phyloP scores from a whole-genome alignment of 1,284 basidiomycete genomes.

The Coniferiporia weirii region DNA sequence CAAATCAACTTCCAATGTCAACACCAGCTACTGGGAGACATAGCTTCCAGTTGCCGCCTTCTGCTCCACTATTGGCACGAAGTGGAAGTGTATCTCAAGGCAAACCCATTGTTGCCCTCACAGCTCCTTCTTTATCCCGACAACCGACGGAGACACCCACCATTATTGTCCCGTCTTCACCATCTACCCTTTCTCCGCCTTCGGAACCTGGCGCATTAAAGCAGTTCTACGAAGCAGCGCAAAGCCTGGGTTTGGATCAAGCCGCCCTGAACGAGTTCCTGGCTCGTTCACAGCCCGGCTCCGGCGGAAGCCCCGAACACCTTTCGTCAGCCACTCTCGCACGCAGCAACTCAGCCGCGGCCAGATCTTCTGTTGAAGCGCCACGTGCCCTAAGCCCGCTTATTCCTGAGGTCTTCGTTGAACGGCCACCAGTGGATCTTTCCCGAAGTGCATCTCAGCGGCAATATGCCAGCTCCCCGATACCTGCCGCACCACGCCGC shows the following conservation, averaged over 20 bases:
- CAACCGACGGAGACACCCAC: slow-evolving; percentile 10
- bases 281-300: slow-evolving; percentile 24
- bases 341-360: not conserved
- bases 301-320: not conserved
- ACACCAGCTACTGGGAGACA: slow-evolving; percentile 5
- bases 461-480: slow-evolving; percentile 9
- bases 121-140: slow-evolving; percentile 12
- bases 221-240: slow-evolving; percentile 71
- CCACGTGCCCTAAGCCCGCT: slow-evolving; percentile 7
- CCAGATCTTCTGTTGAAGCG: not conserved
- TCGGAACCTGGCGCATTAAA: slow-evolving; percentile 45
- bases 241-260: slow-evolving; percentile 67
- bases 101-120: not conserved
- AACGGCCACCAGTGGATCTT: slow-evolving; percentile 10
- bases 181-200: slow-evolving; percentile 5
- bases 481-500: slow-evolving; percentile 34
- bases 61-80: slow-evolving; percentile 9
- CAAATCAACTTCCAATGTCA: slow-evolving; percentile 8
- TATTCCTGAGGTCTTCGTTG: slow-evolving; percentile 14
- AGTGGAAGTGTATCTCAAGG: slow-evolving; percentile 13
- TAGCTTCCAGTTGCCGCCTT: slow-evolving; percentile 12
- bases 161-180: not conserved
- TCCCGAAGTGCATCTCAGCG: slow-evolving; percentile 8
- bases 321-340: not conserved
- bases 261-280: slow-evolving; percentile 63